Base-by-base conservation (phyloP, 2,329 filamentous ascomycete species). In the Aureobasidium subglaciale region DNA sequence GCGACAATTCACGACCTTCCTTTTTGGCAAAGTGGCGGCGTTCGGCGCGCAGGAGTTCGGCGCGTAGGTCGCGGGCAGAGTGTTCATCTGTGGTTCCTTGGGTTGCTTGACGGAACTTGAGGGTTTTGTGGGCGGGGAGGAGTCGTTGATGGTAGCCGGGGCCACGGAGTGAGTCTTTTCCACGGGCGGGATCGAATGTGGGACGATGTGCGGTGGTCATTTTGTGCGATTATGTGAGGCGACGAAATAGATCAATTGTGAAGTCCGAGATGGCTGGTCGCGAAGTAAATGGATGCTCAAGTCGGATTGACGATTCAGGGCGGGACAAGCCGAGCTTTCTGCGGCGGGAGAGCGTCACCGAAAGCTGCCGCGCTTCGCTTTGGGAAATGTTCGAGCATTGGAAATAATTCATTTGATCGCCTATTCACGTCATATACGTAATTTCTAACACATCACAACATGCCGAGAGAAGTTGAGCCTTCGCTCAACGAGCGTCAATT, bases 101-200 rank as follows among this genome's bases (percentile, higher is more conserved):
- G 41, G 90, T 91, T n/a, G 87, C 80, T 75, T 93, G 83, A 22
- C 90, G 83, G 68, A 86, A 87, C 75, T 99, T 99, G 68, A 99
- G 85, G 61, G 89, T 85, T 11, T 89, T 97, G 71, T 99, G 87
- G 29, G 93, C 93, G 30, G 93, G 92, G 13, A 96, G 85, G 15
- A 97, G 86, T 64, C 93, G 87, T 73, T 97, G 92, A 70, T 99
- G 93, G 76, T 96, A 97, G 64, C 90, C 92, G 48, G 90, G 88
- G 45, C 93, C 93, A 66, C 90, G 87, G 58, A 90, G 86, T 65
- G 91, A 90, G 73, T 99, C 93, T 78, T 96, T 96, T 70, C 93
- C 93, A 69, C 86, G 84, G 38, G 92, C 91, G 62, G 93, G 93
- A 71, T 99, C 93, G 69, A 99, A 99, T 0, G 93, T 99, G 56